These are phyloP conservation scores for Leccinellum luteum DNA, from an alignment of 768 basidiomycete genomes.

Conservation along the genomic window DNA sequence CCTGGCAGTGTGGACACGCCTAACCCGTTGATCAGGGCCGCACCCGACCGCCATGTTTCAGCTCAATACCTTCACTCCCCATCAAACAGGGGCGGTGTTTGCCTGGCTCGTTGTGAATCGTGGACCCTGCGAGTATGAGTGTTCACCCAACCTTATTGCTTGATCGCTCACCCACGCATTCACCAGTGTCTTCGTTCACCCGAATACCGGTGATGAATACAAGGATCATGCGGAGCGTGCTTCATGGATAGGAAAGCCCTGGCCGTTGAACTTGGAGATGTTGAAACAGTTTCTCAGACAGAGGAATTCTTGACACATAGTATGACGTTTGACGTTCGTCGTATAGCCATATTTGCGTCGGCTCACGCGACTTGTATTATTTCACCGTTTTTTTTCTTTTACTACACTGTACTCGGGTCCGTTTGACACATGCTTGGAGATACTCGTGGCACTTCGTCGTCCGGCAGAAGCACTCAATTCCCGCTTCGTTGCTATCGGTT, in stretches of 20 bases:
- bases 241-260: slow-evolving; percentile 65
- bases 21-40: slow-evolving; percentile 42
- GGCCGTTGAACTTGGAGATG: slow-evolving; percentile 49
- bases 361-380: too few species aligned
- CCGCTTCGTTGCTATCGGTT: too few species aligned
- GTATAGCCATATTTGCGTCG: too few species aligned
- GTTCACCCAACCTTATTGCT: background rate
- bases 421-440: too few species aligned
- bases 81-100: slow-evolving; percentile 68
- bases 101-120: slow-evolving; percentile 65
- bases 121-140: slow-evolving; percentile 66
- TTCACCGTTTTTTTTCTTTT: too few species aligned
- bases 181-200: slow-evolving; percentile 60
- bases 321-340: too few species aligned
- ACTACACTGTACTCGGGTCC: too few species aligned
- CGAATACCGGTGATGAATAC: slow-evolving; percentile 56
- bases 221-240: slow-evolving; percentile 62
- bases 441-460: too few species aligned
- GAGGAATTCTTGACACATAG: too few species aligned
- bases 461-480: too few species aligned
- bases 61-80: slow-evolving; percentile 63
- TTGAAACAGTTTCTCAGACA: background rate
- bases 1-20: background rate
- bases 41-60: slow-evolving; percentile 75
- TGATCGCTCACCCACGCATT: background rate